phyloP scores from a whole-genome alignment of 768 basidiomycete species.

The Candolleomyces efflorescens region DNA sequence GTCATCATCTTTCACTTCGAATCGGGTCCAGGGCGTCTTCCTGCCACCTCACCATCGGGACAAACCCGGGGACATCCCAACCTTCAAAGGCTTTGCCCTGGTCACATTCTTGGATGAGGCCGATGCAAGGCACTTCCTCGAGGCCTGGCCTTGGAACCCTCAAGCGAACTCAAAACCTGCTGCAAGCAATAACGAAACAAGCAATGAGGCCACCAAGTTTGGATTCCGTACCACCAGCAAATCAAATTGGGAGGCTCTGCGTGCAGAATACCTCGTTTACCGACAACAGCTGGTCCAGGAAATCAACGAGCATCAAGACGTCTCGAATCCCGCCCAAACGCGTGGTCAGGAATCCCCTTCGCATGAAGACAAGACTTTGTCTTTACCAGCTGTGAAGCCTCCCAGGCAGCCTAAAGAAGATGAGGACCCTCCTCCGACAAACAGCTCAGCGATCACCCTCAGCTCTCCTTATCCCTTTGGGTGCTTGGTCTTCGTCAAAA shows the following conservation, averaged over 20 bases:
- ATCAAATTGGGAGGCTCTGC: conserved; percentile 56
- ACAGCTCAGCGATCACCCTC: conserved; percentile 10
- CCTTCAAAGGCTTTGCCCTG: conserved; percentile 75
- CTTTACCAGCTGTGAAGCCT: neutral
- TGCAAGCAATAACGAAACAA: conserved; percentile 1
- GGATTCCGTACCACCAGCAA: conserved; percentile 60
- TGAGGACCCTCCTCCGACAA: neutral
- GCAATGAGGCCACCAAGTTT: conserved; percentile 46
- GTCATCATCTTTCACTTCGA: neutral
- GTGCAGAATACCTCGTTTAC: conserved; percentile 66
- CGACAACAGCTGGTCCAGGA: conserved; percentile 50
- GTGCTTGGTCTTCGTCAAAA: conserved; percentile 68
- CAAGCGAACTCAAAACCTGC: conserved; percentile 7
- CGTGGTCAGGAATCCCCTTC: neutral
- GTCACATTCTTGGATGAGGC: conserved; percentile 44
- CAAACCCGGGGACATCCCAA: conserved; percentile 46
- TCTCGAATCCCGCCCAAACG: neutral
- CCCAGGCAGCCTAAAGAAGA: neutral
- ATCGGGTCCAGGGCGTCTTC: conserved; percentile 46
- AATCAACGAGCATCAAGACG: conserved; percentile 31
- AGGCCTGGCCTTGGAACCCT: conserved; percentile 57
- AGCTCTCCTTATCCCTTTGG: conserved; percentile 51
- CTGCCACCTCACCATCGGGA: conserved; percentile 67
- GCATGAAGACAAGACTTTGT: no score
- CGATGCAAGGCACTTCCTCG: conserved; percentile 39